Evolutionary conservation across 805 yeast species (phyloP), one percentile per base, ranked within the genome.

Genomic region (Debaryomyces prosopidis): DNA sequence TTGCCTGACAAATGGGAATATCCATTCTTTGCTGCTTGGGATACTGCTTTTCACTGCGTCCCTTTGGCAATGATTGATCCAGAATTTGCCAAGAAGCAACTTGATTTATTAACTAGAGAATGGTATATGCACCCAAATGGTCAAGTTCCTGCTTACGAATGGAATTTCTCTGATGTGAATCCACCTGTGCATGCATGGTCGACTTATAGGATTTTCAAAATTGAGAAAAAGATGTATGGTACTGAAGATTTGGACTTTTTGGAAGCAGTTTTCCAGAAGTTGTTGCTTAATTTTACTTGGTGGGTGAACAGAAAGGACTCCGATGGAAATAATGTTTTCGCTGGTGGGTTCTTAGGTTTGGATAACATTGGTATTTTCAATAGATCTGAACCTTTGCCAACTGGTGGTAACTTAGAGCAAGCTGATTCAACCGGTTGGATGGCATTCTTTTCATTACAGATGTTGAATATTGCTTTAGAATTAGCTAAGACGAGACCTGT

Each of bases 141-240:
- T n/a, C 97, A 91, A 66, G 81, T 89, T 52, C 97, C 97, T 0
- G 96, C 97, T 11, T 90, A 90, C 64, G 97, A 90, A 67, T 90
- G 97, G 97, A 90, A 91, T 63, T 90, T 90, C 59, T 75, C 87
- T 50, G 97, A 90, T 65, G 96, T 91, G n/a, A 90, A 90, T 62
- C 97, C 97, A 1, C 97, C 97, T 0, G 97, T 90, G 30, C 97
- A 91, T 63, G 97, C 97, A 0, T 90, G 97, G 97, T 85, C 97
- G 1, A 84, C 91, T 11, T 90, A 82, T 63, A 77, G 97, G 55
- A 87, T 87, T 35, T 90, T 81, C 69, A 90, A 91, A 66, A 80
- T 89, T 55, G 97, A 91, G 66, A 74, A 94, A 52, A 88, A 87
- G 61, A 75, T 88, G 81, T 85, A 85, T 62, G 91, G 91, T n/a